Percentiles rank a stretch among this genome's conserved stretches.
These are phyloP conservation scores for Digitaria exilis DNA, from an alignment of 202 grass and related monocot genomes.

Conservation along the genomic window DNA sequence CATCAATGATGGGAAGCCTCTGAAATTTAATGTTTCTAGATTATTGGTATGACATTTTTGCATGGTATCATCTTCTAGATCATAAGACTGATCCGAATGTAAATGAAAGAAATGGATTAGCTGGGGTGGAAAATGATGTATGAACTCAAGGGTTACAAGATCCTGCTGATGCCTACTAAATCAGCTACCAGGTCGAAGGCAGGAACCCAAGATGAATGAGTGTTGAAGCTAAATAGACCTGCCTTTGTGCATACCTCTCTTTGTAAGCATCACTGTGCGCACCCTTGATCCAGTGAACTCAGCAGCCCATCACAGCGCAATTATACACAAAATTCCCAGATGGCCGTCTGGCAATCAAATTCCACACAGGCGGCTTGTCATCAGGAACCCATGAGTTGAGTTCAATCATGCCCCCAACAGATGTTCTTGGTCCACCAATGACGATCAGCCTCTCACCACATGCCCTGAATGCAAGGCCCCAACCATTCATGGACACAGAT, in stretches of 20 bases:
- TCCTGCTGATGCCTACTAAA: conserved; percentile 46
- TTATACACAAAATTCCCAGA: conserved; percentile 96
- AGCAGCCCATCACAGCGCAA: conserved; percentile 95
- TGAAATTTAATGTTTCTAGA: conserved; percentile 45
- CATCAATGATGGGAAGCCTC: conserved; percentile 39
- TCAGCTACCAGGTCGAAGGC: conserved; percentile 30
- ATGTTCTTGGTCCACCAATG: conserved; percentile 70
- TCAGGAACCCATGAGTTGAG: conserved; percentile 79
- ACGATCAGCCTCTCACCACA: conserved; percentile 78
- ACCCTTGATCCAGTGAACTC: conserved; percentile 45
- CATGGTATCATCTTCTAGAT: conserved; percentile 47
- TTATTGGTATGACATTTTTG: conserved; percentile 45
- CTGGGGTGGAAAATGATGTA: conserved; percentile 20
- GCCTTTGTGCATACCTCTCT: conserved; percentile 40
- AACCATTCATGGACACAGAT: conserved; percentile 74
- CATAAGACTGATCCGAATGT: conserved; percentile 38
- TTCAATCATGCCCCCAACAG: conserved; percentile 64
- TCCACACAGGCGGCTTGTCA: conserved; percentile 63
- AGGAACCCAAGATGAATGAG: conserved; percentile 26
- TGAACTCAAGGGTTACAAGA: conserved; percentile 47
- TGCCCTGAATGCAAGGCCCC: conserved; percentile 88
- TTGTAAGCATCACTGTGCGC: conserved; percentile 12
- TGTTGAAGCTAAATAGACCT: conserved; percentile 27
- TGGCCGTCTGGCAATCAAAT: conserved; percentile 57
- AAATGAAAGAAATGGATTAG: conserved; percentile 56